Base-by-base conservation (phyloP, 2,329 filamentous ascomycete genomes). In the Fusarium marasasianum region DNA sequence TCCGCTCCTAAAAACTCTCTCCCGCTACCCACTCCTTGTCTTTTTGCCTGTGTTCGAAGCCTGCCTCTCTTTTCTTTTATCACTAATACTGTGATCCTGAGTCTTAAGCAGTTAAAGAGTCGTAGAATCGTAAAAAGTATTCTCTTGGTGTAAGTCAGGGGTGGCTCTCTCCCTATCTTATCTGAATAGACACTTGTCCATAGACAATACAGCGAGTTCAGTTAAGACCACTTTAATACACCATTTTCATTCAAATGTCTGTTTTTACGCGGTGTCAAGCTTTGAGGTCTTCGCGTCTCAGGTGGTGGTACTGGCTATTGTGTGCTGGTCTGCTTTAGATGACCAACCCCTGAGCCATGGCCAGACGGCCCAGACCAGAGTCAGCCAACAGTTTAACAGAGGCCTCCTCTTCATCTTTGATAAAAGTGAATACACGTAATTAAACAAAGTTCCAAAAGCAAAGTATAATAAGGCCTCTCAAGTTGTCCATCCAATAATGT, bases 1-100 rank as follows among this genome's bases (percentile, higher is more conserved):
- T 37, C 50, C 57, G 51, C 44, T 40, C 67, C 57, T 70, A 69
- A 29, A 63, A 60, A 59, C 35, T 22, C 43, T 69, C 64, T 37
- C 40, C 65, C 51, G 50, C 66, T 64, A 31, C 40, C 26, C 18
- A 20, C 57, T 69, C 40, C 43, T 50, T 17, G 26, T 45, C 48
- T 51, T 68, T 59, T 68, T 68, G 54, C 26, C 24, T 15, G 0
- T 13, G 33, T 41, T 60, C 43, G 61, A 61, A 47, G 3, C 17
- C 15, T 4, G 8, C 2, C 15, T 13, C 14, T n/a, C 24, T 24
- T 14, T 26, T 45, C 26, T 12, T 26, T 26, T 43, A 3, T 20
- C 11, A 20, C 6, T 51, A 2, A 11, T 35, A 18, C 8, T 50
- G 15, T 8, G 8, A 22, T 31, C 4, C 8, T 9, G 5, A 10